Base-by-base conservation (phyloP, 176 grass and related monocot species). In the Metroxylon sagu region DNA sequence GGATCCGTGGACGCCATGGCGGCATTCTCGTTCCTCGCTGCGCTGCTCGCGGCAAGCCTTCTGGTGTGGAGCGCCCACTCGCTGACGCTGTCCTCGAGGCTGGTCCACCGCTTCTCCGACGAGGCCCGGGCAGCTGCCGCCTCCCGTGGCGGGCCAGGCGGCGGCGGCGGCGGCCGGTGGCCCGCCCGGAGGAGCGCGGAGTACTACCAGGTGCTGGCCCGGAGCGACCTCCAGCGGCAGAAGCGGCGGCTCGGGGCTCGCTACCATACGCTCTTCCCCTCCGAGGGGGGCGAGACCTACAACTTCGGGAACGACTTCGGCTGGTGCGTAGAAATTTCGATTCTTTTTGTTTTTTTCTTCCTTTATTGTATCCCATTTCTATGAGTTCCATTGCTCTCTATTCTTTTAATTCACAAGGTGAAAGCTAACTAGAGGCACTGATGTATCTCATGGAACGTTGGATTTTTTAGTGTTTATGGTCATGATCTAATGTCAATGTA, bases 41-140 rank as follows among this genome's bases (percentile, higher is more conserved):
- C 74, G 52, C 19, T 75, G 15, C 52, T 77, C 10, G 14, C 57
- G 26, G 66, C 63, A 8, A 64, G 52, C 74, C 60, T 18, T 19
- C 19, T 55, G 48, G 49, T 26, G 18, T 65, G 26, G 59, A 59
- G 26, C 61, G 65, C 25, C 4, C 17, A 64, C 18, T 59, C 76
- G 16, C 59, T 57, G 25, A 67, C 31, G 28, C 67, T 98, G 3
- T 89, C 93, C 1, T 56, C 80, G 19, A 77, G 72, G 73, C 80
- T 98, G 72, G 84, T 98, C 26, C 84, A 98, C 78, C 81, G 84
- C 43, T 83, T 98, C 65, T 98, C 93, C 5, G 79, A 92, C 60
- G 82, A 98, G 70, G 87, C 87, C 30, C 73, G 82, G 18, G 26
- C 19, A n/a, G 67, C 49, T 4, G 61, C 48, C 15, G 66, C 69